phyloP scores from a whole-genome alignment of 1,139 yeast genomes.

The Lodderomyces oxycetoniae region DNA sequence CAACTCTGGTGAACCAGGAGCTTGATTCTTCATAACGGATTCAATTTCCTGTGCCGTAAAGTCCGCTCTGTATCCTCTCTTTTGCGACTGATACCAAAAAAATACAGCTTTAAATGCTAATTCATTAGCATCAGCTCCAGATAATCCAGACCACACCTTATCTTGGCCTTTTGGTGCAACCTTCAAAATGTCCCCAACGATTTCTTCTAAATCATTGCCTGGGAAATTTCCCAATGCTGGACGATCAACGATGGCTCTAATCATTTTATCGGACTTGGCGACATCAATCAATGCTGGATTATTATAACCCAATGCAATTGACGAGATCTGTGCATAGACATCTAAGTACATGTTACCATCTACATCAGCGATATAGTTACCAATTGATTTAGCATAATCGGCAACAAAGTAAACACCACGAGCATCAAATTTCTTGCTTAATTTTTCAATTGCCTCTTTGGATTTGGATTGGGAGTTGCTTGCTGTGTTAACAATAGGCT shows the following conservation, averaged over 20 bases:
- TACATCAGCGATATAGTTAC: slow-evolving; percentile 67
- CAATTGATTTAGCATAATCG: slow-evolving; percentile 63
- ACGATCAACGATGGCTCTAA: slow-evolving; percentile 65
- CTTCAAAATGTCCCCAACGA: slow-evolving; percentile 51
- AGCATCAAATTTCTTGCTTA: slow-evolving; percentile 56
- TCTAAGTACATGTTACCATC: slow-evolving; percentile 69
- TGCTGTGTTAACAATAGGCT: slow-evolving; percentile 49
- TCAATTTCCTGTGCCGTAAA: slow-evolving; percentile 58
- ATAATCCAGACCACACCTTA: slow-evolving; percentile 67
- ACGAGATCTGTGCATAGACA: slow-evolving; percentile 73
- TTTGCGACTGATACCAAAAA: slow-evolving; percentile 63
- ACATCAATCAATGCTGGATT: slow-evolving; percentile 61
- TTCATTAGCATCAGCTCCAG: slow-evolving; percentile 84
- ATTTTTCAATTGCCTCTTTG: slow-evolving; percentile 38
- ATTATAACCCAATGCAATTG: slow-evolving; percentile 76
- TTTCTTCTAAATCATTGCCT: slow-evolving; percentile 54
- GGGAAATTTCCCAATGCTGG: slow-evolving; percentile 80
- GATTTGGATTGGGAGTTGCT: slow-evolving; percentile 57
- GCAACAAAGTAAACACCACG: slow-evolving; percentile 65
- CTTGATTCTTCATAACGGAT: slow-evolving; percentile 60
- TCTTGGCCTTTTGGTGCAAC: slow-evolving; percentile 71
- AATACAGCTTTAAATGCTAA: slow-evolving; percentile 82
- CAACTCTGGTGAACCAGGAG: slow-evolving; percentile 73
- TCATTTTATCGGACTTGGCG: slow-evolving; percentile 62
- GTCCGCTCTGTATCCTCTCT: slow-evolving; percentile 46